Conservation (phyloP, 768 basidiomycete genomes). For the Exsudoporus frostii region DNA sequence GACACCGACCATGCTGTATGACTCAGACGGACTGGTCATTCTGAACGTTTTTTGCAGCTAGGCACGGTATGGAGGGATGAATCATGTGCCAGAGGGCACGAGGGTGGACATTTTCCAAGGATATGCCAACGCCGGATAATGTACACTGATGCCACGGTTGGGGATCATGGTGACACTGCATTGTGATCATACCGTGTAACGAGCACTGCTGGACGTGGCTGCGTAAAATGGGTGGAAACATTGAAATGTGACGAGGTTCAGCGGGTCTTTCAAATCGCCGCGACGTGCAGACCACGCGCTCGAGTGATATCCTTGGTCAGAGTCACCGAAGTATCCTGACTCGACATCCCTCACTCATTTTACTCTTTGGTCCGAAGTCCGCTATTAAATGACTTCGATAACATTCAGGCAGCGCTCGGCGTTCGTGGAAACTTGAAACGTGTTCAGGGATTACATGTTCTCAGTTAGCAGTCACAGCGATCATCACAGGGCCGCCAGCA, state of each 20-base stretch:
- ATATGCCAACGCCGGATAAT: not conserved
- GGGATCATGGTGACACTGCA: not conserved
- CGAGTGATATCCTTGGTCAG: not conserved
- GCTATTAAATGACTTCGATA: not conserved
- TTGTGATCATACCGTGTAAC: not conserved
- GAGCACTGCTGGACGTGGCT: not conserved
- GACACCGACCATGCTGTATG: slow-evolving; percentile 2
- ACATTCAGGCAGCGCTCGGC: not conserved
- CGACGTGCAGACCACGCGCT: not conserved
- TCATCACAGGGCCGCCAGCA: no score
- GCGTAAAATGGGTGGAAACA: not conserved
- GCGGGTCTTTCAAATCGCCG: not conserved
- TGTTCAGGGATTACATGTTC: not conserved
- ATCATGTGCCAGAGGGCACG: no score
- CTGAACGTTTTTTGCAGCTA: no score
- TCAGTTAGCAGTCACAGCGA: no score
- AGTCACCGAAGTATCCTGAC: not conserved
- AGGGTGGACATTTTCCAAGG: not conserved
- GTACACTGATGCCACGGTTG: no score
- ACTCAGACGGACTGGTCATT: no score
- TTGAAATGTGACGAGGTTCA: not conserved
- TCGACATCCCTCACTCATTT: not conserved
- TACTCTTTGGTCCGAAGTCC: not conserved
- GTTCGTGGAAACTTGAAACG: not conserved
- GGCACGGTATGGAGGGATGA: not conserved